Evolutionary conservation across 305 asterid genomes (phyloP), one percentile per base, ranked within the genome.

Genomic region (Rubia tinctorum): DNA sequence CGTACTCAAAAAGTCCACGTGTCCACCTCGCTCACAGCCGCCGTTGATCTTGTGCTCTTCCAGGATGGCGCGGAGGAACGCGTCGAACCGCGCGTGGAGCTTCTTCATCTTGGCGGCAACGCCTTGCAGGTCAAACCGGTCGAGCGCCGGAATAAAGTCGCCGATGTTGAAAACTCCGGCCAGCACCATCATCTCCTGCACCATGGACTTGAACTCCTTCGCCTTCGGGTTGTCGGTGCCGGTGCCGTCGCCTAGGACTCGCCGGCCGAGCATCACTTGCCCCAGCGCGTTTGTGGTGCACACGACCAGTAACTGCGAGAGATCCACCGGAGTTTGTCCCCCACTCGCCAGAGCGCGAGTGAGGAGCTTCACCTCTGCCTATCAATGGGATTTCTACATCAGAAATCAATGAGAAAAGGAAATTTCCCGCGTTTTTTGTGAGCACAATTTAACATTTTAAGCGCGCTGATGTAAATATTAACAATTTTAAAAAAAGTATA

Each of bases 81-180:
- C 79, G 30, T 93, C 98, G 65, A 93, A 89, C 2, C 94, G 91
- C 30, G 71, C 78, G 71, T 91, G 97, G 11, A 93, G 85, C 59
- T 83, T 90, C 93, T 93, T 93, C 97, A 91, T 87, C 73, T 86
- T 91, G 0, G 75, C 72, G 5, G 73, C 85, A 20, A 89, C 86
- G 1, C 98, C 96, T 71, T 91, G 98, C 60, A 93, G 69, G 72
- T 93, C 98, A 0, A 91, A 67, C 39, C 80, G 25, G 53, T 90
- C 92, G 13, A 93, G 89, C 1, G 73, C 79, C 5, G 96, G 97
- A 67, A 93, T 91, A 73, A 88, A 90, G 68, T 93, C 98, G 11
- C 98, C 92, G 27, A 93, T 11, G 81, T 91, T 93, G 83, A 91
- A 90, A 2, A 74, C 92, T 0, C 98, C 97, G 18, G 89, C 89